Conservation (phyloP, 2,329 filamentous ascomycete species). For the Ascochyta pisi region DNA sequence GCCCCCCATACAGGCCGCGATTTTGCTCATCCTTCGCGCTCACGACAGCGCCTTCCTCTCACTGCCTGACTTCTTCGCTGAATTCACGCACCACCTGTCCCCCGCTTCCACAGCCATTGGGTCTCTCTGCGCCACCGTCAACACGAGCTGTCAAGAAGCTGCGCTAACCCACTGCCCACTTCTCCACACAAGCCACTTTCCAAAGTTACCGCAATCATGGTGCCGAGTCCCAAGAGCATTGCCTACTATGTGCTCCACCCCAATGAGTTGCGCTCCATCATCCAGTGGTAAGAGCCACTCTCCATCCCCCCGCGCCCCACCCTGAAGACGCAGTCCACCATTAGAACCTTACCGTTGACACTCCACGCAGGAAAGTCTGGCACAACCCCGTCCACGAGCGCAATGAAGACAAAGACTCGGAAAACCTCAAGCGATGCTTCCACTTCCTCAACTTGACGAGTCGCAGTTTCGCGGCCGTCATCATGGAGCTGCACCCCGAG, state of each 20-base stretch:
- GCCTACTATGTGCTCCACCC: conserved; percentile 80
- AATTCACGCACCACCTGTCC: conserved; percentile 10
- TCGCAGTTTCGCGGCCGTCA: conserved; percentile 90
- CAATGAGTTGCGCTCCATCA: conserved; percentile 77
- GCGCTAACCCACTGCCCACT: conserved; percentile 8
- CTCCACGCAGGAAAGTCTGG: conserved; percentile 82
- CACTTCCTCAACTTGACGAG: conserved; percentile 85
- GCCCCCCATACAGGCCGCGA: conserved; percentile 16
- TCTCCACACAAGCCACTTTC: conserved; percentile 19
- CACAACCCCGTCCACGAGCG: conserved; percentile 91
- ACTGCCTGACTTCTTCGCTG: conserved; percentile 20
- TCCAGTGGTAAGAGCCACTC: conserved; percentile 78
- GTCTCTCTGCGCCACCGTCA: conserved; percentile 1
- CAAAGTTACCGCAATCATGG: conserved; percentile 37
- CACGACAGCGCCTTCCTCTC: conserved; percentile 8
- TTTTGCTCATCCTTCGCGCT: conserved; percentile 18
- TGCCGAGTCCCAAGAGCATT: conserved; percentile 55
- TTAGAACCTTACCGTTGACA: conserved; percentile 14
- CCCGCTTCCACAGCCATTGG: conserved; percentile 12
- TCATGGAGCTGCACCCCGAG: conserved; percentile 94
- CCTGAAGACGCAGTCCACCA: background rate
- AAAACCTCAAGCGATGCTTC: conserved; percentile 82
- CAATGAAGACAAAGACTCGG: conserved; percentile 75
- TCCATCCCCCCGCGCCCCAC: background rate
- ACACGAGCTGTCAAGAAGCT: conserved; percentile 5